Evolutionary conservation across 2,329 filamentous ascomycete species (phyloP), one percentile per base, ranked within the genome.

Genomic region (Mycogone perniciosa): DNA sequence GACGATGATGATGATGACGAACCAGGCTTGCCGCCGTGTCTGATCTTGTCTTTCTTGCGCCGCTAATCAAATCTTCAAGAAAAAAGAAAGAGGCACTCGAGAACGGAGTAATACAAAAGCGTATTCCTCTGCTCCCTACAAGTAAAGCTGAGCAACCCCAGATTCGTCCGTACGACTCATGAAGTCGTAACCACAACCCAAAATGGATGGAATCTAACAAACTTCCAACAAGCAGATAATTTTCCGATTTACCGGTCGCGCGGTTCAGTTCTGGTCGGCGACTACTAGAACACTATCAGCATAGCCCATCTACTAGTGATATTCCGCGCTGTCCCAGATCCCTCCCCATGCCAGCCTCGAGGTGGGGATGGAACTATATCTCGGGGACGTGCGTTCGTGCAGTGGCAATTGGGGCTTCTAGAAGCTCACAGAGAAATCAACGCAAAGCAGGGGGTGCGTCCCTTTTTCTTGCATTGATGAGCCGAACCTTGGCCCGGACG

Each of bases 361-460:
- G 20, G 20, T 20, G 3, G 20, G 20, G 20, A 20, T 20, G 20
- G 20, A 20, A 20, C 20, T 20, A 20, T 20, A 20, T 20, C 20
- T 50, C 50, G 58, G 53, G 44, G 44, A 49, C 41, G 50, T 46
- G 53, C 55, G 50, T 37, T 51, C 41, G 50, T 46, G 53, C 55
- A 48, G 39, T 51, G 49, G 54, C 44, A 48, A 44, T 55, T 20
- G 20, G 39, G 47, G 49, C 54, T 63, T 63, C 61, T 63, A 61
- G 61, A 63, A 63, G 61, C 54, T 47, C 51, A 52, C 46, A 45
- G 60, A 56, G 60, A 62, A 62, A 55, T 53, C 46, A 40, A 50
- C 48, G 57, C 55, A 48, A 26, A 38, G 27, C 49, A 31, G 13
- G 39, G 38, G 5, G 7, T 39, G 8, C 29, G 7, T n/a, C 33